Evolutionary conservation across 305 asterid genomes (phyloP).

Genomic region (Fraxinus albicans): DNA sequence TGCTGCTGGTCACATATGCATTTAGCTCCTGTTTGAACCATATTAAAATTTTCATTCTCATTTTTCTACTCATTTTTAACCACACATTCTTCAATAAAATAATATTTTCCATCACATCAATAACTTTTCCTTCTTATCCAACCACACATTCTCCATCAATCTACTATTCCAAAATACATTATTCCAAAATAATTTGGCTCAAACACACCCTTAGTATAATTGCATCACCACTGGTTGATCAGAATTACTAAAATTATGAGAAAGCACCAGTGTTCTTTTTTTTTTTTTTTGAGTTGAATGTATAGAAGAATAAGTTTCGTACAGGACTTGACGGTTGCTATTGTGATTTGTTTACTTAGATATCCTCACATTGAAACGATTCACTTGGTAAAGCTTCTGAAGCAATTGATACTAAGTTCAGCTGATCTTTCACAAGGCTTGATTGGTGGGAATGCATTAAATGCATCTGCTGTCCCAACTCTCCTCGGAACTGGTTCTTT

Average conservation of each 20-base stretch:
- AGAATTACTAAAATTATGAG: neutral
- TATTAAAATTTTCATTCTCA: too few relatives aligned
- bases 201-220: neutral
- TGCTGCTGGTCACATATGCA: neutral
- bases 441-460: constrained; percentile 49
- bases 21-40: neutral
- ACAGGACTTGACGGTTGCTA: constrained; percentile 7
- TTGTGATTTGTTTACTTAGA: constrained; percentile 41
- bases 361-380: constrained; percentile 82
- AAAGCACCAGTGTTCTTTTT: neutral
- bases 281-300: neutral
- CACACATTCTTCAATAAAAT: too few relatives aligned
- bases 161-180: too few relatives aligned
- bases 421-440: constrained; percentile 51
- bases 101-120: too few relatives aligned
- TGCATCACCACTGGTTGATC: neutral
- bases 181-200: too few relatives aligned
- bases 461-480: constrained; percentile 92
- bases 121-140: too few relatives aligned
- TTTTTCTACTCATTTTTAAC: too few relatives aligned
- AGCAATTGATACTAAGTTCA: constrained; percentile 70
- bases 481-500: constrained; percentile 86
- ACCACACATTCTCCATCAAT: too few relatives aligned
- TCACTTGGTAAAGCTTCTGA: constrained; percentile 96
- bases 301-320: neutral